Evolutionary conservation across 1,284 basidiomycete genomes (phyloP).

Genomic region (Ustilago vetiveriae): DNA sequence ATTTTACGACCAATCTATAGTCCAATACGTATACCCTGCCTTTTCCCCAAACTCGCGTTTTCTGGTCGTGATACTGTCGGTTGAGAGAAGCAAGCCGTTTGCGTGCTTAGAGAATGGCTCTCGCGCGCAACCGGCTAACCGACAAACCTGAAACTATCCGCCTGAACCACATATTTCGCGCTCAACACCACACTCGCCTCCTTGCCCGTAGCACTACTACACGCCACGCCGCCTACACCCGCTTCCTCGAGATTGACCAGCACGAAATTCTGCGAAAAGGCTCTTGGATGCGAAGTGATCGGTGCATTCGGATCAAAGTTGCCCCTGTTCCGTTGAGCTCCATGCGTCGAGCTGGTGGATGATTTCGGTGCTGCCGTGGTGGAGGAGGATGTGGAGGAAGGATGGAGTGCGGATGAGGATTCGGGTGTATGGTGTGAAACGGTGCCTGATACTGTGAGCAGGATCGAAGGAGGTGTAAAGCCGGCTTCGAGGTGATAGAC

Average conservation of each 20-base stretch:
- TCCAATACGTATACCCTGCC: no score
- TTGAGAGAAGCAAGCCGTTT: no score
- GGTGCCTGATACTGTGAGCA: conserved; percentile 57
- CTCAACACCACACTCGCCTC: conserved; percentile 32
- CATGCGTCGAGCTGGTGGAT: conserved; percentile 40
- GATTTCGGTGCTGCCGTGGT: conserved; percentile 48
- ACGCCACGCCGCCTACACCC: conserved; percentile 23
- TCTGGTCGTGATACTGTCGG: not conserved
- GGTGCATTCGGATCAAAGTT: conserved; percentile 57
- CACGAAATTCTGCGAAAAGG: conserved; percentile 61
- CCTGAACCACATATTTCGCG: conserved; percentile 58
- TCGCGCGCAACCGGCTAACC: conserved; percentile 26
- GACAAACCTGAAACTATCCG: conserved; percentile 60
- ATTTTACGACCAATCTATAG: no score
- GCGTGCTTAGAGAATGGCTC: no score
- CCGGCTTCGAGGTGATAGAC: conserved; percentile 18
- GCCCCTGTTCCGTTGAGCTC: conserved; percentile 13
- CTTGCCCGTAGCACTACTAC: conserved; percentile 20
- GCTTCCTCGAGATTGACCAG: conserved; percentile 36
- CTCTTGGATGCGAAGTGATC: conserved; percentile 50
- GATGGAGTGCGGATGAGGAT: conserved; percentile 38
- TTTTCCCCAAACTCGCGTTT: not conserved
- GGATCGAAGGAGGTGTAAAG: conserved; percentile 50
- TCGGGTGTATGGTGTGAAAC: conserved; percentile 64
- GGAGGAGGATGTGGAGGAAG: conserved; percentile 34